Conservation (phyloP, 192 early-diverging fungal genomes). For the Coemansia sp. region DNA sequence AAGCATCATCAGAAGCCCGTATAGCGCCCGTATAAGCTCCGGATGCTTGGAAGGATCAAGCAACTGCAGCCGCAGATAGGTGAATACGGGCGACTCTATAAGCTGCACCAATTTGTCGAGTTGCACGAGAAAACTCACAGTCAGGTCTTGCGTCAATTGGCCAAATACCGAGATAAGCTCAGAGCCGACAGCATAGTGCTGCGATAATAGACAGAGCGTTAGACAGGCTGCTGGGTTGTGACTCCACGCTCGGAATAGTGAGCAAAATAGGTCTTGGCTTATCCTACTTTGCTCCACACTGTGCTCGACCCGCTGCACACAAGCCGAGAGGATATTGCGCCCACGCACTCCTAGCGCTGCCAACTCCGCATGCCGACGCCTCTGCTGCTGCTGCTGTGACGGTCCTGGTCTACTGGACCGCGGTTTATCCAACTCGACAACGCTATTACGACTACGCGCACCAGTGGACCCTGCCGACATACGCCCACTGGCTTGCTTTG, state of each 20-base stretch:
- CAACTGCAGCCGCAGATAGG: conserved; percentile 90
- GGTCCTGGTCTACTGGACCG: not conserved
- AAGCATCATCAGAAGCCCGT: conserved; percentile 95
- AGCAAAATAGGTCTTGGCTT: conserved; percentile 80
- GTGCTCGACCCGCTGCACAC: conserved; percentile 26
- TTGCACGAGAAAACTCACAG: conserved; percentile 92
- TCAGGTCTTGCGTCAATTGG: conserved; percentile 80
- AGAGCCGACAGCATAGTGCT: conserved; percentile 92
- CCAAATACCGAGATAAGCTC: conserved; percentile 83
- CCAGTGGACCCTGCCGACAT: too few relatives aligned
- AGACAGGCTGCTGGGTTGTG: conserved; percentile 95
- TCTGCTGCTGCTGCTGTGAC: not conserved
- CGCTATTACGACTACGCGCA: not conserved
- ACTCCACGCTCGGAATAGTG: conserved; percentile 93
- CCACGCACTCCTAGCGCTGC: not conserved
- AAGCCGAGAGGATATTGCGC: conserved; percentile 17
- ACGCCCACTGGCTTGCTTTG: not conserved
- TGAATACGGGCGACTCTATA: conserved; percentile 97
- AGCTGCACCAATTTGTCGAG: conserved; percentile 98
- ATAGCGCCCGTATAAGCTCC: conserved; percentile 89
- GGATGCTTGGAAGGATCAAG: conserved; percentile 91
- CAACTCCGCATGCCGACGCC: conserved; percentile 1
- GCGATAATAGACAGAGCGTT: conserved; percentile 91
- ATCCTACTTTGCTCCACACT: conserved; percentile 43
- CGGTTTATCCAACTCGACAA: not conserved